Evolutionary conservation across 2,329 filamentous ascomycete genomes (phyloP).

Genomic region (Fusarium circinatum): DNA sequence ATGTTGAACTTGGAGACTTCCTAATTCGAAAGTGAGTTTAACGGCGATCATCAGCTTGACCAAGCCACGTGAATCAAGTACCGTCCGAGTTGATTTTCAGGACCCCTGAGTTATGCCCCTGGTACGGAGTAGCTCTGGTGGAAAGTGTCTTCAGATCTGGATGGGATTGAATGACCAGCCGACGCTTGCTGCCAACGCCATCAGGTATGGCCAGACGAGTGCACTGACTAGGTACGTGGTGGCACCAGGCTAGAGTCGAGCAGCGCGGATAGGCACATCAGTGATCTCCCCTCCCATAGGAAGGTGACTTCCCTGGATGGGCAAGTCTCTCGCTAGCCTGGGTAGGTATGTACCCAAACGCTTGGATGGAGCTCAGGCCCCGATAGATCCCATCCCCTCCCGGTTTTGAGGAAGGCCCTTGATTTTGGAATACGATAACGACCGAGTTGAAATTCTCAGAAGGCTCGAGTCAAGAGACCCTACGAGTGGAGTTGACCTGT

Average conservation of each 20-base stretch:
- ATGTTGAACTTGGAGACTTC: neutral
- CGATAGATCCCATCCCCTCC: conserved; percentile 8
- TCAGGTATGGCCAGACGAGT: conserved; percentile 12
- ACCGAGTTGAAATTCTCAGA: conserved; percentile 1
- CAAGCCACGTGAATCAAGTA: conserved; percentile 42
- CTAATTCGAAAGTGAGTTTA: neutral
- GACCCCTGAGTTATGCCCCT: conserved; percentile 31
- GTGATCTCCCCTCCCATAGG: conserved; percentile 21
- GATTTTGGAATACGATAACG: neutral
- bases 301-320: conserved; percentile 14
- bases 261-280: conserved; percentile 28
- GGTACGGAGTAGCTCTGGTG: conserved; percentile 4
- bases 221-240: conserved; percentile 32
- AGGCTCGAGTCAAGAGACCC: conserved; percentile 36
- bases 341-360: neutral
- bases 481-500: conserved; percentile 20
- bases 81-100: conserved; percentile 32
- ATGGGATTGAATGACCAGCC: conserved; percentile 8
- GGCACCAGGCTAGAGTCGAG: conserved; percentile 25
- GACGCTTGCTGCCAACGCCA: conserved; percentile 28
- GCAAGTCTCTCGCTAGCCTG: conserved; percentile 12
- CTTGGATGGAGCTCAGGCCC: conserved; percentile 10
- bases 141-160: conserved; percentile 12
- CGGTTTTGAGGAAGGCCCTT: conserved; percentile 2
- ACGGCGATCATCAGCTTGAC: conserved; percentile 25